A percentile compares a stretch with the other conserved stretches of the same genome.
Evolutionary conservation across 1,284 basidiomycete species (phyloP).

Genomic region (Peniophora sp.): DNA sequence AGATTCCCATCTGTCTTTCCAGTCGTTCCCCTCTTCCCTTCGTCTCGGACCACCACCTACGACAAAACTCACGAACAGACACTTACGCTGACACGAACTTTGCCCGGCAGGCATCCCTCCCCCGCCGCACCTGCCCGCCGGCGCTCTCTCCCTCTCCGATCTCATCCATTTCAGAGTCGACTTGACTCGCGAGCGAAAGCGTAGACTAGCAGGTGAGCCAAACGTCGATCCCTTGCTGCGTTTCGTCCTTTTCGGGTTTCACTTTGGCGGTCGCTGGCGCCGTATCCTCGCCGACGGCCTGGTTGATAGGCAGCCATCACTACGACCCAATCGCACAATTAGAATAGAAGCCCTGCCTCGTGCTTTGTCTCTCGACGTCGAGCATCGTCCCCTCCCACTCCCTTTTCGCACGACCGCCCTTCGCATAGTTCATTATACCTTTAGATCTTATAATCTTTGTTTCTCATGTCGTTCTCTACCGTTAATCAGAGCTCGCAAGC

Average conservation of each 20-base stretch:
- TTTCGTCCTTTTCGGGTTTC: neutral
- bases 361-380: neutral
- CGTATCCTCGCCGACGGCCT: conserved; percentile 5
- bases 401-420: conserved; percentile 4
- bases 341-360: neutral
- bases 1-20: neutral
- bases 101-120: neutral
- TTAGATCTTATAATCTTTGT: conserved; percentile 15
- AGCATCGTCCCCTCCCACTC: neutral
- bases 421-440: neutral
- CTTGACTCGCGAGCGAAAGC: neutral
- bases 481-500: conserved; percentile 10
- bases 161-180: conserved; percentile 6
- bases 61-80: neutral
- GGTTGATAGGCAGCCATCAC: neutral
- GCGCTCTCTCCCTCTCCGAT: neutral
- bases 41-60: neutral
- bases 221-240: conserved; percentile 2
- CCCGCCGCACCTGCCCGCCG: neutral
- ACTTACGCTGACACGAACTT: neutral
- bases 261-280: neutral
- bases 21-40: neutral
- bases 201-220: no score
- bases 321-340: no score
- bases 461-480: conserved; percentile 20